Percentiles rank a stretch among this genome's conserved stretches.
Evolutionary conservation across 768 basidiomycete genomes (phyloP).

Genomic region (Phylloporus scabripes): DNA sequence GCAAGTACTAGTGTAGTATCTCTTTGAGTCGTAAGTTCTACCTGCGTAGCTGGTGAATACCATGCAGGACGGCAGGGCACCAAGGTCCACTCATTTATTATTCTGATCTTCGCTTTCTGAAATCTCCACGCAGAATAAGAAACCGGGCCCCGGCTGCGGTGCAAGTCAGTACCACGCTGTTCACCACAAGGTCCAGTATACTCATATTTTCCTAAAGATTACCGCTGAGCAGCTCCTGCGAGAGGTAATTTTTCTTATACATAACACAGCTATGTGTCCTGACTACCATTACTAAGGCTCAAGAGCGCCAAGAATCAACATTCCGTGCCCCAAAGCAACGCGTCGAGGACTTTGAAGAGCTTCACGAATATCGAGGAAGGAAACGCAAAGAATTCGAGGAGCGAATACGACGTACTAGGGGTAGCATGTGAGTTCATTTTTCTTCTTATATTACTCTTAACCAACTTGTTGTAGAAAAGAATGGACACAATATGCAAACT

Average conservation of each 20-base stretch:
- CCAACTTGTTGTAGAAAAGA: constrained; percentile 53
- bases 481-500: constrained; percentile 83
- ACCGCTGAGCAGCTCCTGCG: constrained; percentile 97
- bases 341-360: constrained; percentile 91
- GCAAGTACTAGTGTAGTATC: neutral
- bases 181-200: neutral
- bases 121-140: constrained; percentile 62
- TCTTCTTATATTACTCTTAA: neutral
- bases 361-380: constrained; percentile 84
- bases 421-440: constrained; percentile 60
- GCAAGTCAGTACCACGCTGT: constrained; percentile 49
- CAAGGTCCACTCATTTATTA: constrained; percentile 44
- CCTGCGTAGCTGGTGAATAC: neutral
- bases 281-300: constrained; percentile 51
- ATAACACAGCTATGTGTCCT: neutral
- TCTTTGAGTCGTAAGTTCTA: no score
- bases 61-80: constrained; percentile 81
- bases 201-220: constrained; percentile 52
- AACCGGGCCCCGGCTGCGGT: constrained; percentile 94
- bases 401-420: constrained; percentile 70
- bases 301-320: constrained; percentile 92
- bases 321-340: constrained; percentile 92
- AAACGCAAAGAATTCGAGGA: constrained; percentile 96
- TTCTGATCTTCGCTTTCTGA: neutral
- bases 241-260: constrained; percentile 51